phyloP scores from a whole-genome alignment of 306 rosid genomes.

The Cicer pinnatifidum region DNA sequence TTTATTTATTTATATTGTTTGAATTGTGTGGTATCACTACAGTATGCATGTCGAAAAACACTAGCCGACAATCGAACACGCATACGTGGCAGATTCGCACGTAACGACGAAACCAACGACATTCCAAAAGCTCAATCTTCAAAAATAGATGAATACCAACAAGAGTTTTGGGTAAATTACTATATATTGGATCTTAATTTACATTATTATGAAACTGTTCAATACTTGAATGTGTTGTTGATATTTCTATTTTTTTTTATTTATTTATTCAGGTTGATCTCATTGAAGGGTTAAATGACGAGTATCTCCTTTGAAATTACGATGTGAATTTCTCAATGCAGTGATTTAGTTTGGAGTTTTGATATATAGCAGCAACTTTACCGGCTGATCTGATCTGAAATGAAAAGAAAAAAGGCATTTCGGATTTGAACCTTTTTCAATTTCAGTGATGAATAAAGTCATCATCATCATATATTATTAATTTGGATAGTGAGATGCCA shows the following conservation, averaged over 20 bases:
- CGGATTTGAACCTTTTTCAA: not conserved
- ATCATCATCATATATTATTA: not conserved
- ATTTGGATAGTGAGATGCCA: not conserved
- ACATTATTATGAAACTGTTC: not conserved
- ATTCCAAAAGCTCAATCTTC: slow-evolving; percentile 64
- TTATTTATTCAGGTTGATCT: slow-evolving; percentile 52
- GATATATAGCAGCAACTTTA: slow-evolving; percentile 3
- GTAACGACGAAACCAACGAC: slow-evolving; percentile 72
- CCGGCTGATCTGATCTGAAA: no score
- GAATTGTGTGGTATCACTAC: not conserved
- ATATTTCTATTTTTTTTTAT: not conserved
- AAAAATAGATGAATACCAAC: slow-evolving; percentile 66
- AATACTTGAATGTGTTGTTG: not conserved
- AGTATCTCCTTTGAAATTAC: not conserved
- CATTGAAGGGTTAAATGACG: slow-evolving; percentile 54
- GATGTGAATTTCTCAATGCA: slow-evolving; percentile 20
- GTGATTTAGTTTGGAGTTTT: slow-evolving; percentile 48
- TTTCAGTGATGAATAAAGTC: slow-evolving; percentile 37
- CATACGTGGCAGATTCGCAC: slow-evolving; percentile 95
- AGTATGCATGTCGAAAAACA: slow-evolving; percentile 95
- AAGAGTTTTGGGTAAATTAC: slow-evolving; percentile 69
- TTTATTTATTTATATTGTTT: not conserved
- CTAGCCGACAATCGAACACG: slow-evolving; percentile 95
- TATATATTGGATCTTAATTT: not conserved
- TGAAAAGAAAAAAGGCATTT: not conserved